Conservation (phyloP, 768 basidiomycete species). For the Mycena epipterygia region DNA sequence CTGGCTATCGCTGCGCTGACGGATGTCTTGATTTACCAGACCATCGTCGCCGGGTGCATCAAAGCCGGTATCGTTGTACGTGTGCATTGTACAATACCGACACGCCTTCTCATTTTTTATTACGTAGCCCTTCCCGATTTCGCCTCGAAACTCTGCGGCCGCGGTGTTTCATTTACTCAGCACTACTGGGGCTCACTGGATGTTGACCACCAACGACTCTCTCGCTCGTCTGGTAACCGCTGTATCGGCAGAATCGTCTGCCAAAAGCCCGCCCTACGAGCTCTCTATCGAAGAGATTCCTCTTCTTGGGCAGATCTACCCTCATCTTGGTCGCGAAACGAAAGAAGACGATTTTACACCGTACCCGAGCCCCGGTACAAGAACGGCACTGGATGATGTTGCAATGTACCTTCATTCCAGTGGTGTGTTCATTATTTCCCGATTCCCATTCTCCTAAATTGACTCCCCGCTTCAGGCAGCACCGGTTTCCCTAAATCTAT, state of each 20-base stretch:
- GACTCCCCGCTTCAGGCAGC: constrained; percentile 12
- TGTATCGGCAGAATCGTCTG: constrained; percentile 39
- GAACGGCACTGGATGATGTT: constrained; percentile 39
- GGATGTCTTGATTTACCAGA: too few species aligned
- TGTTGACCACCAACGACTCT: constrained; percentile 47
- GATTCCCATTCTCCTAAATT: constrained; percentile 37
- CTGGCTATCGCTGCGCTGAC: too few species aligned
- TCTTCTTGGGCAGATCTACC: constrained; percentile 50
- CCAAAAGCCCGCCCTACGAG: constrained; percentile 10
- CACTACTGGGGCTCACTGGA: constrained; percentile 51
- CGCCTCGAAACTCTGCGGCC: too few species aligned
- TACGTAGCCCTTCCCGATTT: constrained; percentile 57
- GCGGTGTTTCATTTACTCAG: constrained; percentile 54
- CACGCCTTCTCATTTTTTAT: not conserved
- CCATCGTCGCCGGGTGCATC: too few species aligned
- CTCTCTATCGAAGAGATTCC: constrained; percentile 52
- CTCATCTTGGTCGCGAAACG: constrained; percentile 54
- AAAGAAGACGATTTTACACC: constrained; percentile 44
- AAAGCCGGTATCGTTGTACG: constrained; percentile 53
- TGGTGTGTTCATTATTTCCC: constrained; percentile 47
- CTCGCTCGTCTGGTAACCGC: constrained; percentile 45
- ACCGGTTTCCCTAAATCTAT: constrained; percentile 29
- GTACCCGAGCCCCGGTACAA: constrained; percentile 39
- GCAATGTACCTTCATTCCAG: too few species aligned
- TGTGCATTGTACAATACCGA: not conserved